Evolutionary conservation across 306 rosid genomes (phyloP).

Genomic region (Prunus davidiana): DNA sequence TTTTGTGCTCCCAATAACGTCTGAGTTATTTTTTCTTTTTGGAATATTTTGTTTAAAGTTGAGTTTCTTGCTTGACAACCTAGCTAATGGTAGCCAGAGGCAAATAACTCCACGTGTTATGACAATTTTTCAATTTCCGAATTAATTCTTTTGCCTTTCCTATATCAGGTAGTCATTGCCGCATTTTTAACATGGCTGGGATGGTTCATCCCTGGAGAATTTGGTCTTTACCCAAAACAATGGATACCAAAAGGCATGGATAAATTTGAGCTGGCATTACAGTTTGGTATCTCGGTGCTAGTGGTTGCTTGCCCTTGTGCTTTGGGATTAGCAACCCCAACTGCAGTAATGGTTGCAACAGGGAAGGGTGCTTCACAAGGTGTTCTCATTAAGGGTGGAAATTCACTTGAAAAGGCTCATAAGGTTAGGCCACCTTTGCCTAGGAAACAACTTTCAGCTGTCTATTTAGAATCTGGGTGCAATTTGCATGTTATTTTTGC

Average conservation of each 20-base stretch:
- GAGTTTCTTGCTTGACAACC: not conserved
- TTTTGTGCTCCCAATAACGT: not conserved
- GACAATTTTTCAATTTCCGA: not conserved
- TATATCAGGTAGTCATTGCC: slow-evolving; percentile 58
- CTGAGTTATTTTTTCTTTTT: not conserved
- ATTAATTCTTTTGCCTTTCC: not conserved
- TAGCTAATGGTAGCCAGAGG: not conserved
- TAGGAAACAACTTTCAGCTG: not conserved
- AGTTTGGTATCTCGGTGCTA: slow-evolving; percentile 81
- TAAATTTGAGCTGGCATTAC: slow-evolving; percentile 89
- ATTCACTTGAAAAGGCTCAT: slow-evolving; percentile 93
- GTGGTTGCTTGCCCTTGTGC: slow-evolving; percentile 99
- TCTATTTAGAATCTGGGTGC: not conserved
- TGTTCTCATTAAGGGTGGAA: slow-evolving; percentile 93
- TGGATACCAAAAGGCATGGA: slow-evolving; percentile 81
- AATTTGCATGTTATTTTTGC: not conserved
- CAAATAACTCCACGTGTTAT: not conserved
- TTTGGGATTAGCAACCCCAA: slow-evolving; percentile 90
- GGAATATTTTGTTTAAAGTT: not conserved
- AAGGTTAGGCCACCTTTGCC: slow-evolving; percentile 46
- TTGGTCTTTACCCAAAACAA: slow-evolving; percentile 55
- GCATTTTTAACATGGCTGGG: slow-evolving; percentile 79
- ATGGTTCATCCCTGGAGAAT: slow-evolving; percentile 65
- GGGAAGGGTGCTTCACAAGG: slow-evolving; percentile 96
- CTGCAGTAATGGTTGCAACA: slow-evolving; percentile 96